Conservation (phyloP, 129 eudicot species). For the Flaveria brownii region DNA sequence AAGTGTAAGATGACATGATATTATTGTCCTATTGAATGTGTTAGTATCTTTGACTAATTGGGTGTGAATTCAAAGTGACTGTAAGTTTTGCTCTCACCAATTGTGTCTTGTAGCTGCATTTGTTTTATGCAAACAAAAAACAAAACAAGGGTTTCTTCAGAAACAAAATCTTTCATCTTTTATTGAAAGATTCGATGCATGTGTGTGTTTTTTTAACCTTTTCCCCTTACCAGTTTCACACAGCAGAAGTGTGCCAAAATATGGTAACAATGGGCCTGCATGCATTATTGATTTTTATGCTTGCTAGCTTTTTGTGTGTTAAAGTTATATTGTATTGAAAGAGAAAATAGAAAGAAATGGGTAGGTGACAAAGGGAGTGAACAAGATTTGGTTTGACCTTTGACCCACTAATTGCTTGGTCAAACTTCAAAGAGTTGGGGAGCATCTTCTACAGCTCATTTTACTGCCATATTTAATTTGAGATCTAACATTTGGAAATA, state of each 20-base stretch:
- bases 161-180: slow-evolving; percentile 38
- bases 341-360: slow-evolving; percentile 25
- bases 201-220: slow-evolving; percentile 20
- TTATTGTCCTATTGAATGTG: slow-evolving; percentile 30
- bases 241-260: slow-evolving; percentile 14
- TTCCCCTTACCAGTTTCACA: slow-evolving; percentile 12
- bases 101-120: slow-evolving; percentile 31
- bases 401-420: slow-evolving; percentile 57
- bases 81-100: slow-evolving; percentile 28
- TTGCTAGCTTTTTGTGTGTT: slow-evolving; percentile 24
- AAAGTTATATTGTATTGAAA: background rate
- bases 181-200: slow-evolving; percentile 37
- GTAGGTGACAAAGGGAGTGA: slow-evolving; percentile 26
- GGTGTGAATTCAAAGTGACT: slow-evolving; percentile 35
- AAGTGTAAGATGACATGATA: slow-evolving; percentile 26
- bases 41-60: slow-evolving; percentile 28
- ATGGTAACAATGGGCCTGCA: background rate
- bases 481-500: slow-evolving; percentile 33
- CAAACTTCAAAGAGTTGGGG: slow-evolving; percentile 35
- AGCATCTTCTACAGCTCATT: slow-evolving; percentile 52
- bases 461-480: slow-evolving; percentile 35
- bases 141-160: slow-evolving; percentile 11
- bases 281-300: slow-evolving; percentile 27
- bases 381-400: slow-evolving; percentile 25
- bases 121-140: slow-evolving; percentile 26